These are phyloP conservation scores for Dendrostoma leiphaemia DNA, from an alignment of 2,329 filamentous ascomycete genomes.

Conservation along the genomic window DNA sequence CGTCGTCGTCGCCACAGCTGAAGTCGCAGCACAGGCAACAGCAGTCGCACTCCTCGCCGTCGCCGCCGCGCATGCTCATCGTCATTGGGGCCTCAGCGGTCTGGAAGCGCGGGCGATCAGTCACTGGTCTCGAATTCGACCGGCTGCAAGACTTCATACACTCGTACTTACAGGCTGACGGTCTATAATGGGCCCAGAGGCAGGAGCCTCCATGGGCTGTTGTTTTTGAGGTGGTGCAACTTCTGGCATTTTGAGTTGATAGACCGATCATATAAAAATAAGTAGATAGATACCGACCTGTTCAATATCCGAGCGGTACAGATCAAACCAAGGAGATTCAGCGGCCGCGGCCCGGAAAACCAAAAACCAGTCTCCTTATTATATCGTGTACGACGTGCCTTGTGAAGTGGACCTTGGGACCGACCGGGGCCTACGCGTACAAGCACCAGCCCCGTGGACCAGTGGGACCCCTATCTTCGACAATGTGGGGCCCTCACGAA, in stretches of 20 bases:
- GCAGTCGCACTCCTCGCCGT: slow-evolving; percentile 16
- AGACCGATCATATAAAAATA: not conserved
- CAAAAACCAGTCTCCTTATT: too few species aligned
- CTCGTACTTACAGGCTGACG: slow-evolving; percentile 12
- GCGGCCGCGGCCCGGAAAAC: too few species aligned
- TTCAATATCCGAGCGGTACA: too few species aligned
- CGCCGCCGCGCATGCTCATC: slow-evolving; percentile 12
- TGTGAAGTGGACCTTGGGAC: too few species aligned
- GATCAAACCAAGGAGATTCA: too few species aligned
- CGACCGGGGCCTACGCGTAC: slow-evolving; percentile 7
- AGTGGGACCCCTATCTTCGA: slow-evolving; percentile 6
- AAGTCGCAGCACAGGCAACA: slow-evolving; percentile 12
- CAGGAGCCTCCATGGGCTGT: slow-evolving; percentile 12
- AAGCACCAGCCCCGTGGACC: not conserved
- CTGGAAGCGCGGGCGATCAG: not conserved
- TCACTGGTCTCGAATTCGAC: not conserved
- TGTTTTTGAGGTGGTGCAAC: slow-evolving; percentile 14
- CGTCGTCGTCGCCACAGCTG: slow-evolving; percentile 7
- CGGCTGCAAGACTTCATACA: too few species aligned
- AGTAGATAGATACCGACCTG: too few species aligned
- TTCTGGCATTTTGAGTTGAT: slow-evolving; percentile 12
- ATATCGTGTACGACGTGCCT: too few species aligned
- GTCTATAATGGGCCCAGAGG: not conserved
- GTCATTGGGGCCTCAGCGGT: slow-evolving; percentile 11
- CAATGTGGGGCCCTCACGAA: slow-evolving; percentile 2